phyloP scores from a whole-genome alignment of 2,329 filamentous ascomycete genomes.

The Botryosphaeria agaves region DNA sequence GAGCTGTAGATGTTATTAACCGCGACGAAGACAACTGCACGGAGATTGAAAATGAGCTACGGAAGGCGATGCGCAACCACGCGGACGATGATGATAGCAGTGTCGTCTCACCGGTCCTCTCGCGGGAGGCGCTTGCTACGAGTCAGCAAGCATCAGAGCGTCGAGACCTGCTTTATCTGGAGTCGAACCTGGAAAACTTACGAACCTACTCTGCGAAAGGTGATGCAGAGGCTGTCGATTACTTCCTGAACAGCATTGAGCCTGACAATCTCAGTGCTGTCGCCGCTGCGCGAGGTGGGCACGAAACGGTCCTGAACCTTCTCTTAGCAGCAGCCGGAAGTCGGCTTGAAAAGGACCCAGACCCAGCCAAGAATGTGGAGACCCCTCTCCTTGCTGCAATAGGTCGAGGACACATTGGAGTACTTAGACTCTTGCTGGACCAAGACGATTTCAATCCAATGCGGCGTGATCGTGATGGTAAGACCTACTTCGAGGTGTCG shows the following conservation, averaged over 20 bases:
- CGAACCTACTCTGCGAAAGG: constrained; percentile 30
- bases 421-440: constrained; percentile 62
- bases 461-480: constrained; percentile 45
- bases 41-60: constrained; percentile 59
- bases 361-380: constrained; percentile 64
- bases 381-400: constrained; percentile 93
- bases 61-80: constrained; percentile 31
- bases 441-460: constrained; percentile 73
- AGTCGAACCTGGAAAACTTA: constrained; percentile 29
- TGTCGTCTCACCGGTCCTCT: constrained; percentile 20
- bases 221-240: constrained; percentile 28
- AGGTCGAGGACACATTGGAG: constrained; percentile 69
- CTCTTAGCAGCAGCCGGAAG: constrained; percentile 26
- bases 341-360: constrained; percentile 27
- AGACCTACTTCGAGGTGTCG: constrained; percentile 77
- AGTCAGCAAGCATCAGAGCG: constrained; percentile 6
- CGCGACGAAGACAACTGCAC: constrained; percentile 45
- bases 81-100: too few relatives aligned
- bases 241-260: constrained; percentile 31
- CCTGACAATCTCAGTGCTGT: constrained; percentile 76
- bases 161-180: constrained; percentile 30
- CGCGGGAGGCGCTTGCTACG: not conserved
- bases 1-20: constrained; percentile 61
- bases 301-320: constrained; percentile 72
- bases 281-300: constrained; percentile 79